Conservation (phyloP, 2,329 filamentous ascomycete genomes). For the Epichloe elymi region DNA sequence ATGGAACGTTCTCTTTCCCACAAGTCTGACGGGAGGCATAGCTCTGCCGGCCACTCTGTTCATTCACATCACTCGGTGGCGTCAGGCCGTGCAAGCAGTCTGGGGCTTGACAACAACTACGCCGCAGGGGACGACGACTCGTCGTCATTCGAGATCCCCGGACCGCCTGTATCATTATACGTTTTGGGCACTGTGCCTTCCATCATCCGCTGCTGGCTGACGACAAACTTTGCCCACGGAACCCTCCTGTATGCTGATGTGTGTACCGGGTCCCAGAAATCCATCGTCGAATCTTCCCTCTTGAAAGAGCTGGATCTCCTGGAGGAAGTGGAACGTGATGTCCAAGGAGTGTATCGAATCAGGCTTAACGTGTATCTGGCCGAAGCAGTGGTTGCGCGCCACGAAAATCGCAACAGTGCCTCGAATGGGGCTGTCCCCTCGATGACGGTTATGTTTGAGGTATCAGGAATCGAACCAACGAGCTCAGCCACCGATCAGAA, state of each 20-base stretch:
- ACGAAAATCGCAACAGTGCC: conserved; percentile 57
- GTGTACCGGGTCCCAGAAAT: conserved; percentile 83
- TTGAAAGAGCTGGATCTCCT: conserved; percentile 61
- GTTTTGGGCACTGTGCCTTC: conserved; percentile 80
- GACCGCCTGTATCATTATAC: conserved; percentile 71
- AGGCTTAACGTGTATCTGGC: conserved; percentile 78
- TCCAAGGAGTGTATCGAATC: conserved; percentile 54
- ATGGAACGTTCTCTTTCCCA: conserved; percentile 87
- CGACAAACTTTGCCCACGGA: conserved; percentile 77
- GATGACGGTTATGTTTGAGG: conserved; percentile 66
- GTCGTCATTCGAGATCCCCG: conserved; percentile 58
- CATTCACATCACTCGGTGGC: conserved; percentile 56
- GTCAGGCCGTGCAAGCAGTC: conserved; percentile 73
- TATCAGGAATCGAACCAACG: conserved; percentile 44
- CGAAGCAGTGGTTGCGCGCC: conserved; percentile 71
- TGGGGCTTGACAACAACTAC: conserved; percentile 67
- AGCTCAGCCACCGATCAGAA: conserved; percentile 28
- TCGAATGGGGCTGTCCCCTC: conserved; percentile 61
- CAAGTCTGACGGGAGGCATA: conserved; percentile 90
- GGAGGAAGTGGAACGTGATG: conserved; percentile 50
- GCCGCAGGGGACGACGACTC: conserved; percentile 47
- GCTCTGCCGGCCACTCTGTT: conserved; percentile 75
- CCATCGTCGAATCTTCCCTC: conserved; percentile 63
- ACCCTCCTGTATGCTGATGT: conserved; percentile 83
- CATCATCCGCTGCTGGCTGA: conserved; percentile 93